These are phyloP conservation scores for Lipomyces yamanashiensis DNA, from an alignment of 805 yeast species.

Conservation along the genomic window DNA sequence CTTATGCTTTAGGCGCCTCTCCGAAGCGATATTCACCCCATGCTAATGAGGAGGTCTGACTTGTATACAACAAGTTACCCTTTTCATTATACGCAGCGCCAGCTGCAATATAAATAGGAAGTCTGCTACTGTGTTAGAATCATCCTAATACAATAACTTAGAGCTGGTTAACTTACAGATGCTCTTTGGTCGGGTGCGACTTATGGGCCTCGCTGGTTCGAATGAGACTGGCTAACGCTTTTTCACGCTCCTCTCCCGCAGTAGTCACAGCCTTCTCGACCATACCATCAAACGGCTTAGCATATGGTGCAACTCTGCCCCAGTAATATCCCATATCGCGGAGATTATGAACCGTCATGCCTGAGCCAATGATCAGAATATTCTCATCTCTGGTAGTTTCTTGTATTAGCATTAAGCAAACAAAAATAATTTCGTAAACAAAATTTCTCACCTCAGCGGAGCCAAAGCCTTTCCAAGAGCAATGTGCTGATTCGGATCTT, in stretches of 20 bases:
- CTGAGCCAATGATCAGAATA: slow-evolving; percentile 65
- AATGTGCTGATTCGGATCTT: slow-evolving; percentile 50
- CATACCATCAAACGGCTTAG: slow-evolving; percentile 55
- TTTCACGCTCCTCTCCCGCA: slow-evolving; percentile 46
- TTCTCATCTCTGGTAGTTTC: slow-evolving; percentile 51
- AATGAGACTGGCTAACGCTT: slow-evolving; percentile 48
- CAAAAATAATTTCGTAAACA: too few species aligned
- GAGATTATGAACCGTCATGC: slow-evolving; percentile 81
- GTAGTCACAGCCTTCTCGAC: slow-evolving; percentile 50
- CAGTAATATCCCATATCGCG: slow-evolving; percentile 52
- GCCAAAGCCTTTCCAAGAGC: slow-evolving; percentile 62
- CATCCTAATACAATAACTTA: too few species aligned
- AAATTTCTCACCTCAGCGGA: slow-evolving; percentile 40
- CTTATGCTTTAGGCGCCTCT: slow-evolving; percentile 1
- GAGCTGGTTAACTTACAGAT: slow-evolving; percentile 47
- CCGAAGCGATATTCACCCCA: slow-evolving; percentile 64
- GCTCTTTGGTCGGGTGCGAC: slow-evolving; percentile 82
- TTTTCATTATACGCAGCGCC: slow-evolving; percentile 52
- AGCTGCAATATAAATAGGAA: slow-evolving; percentile 68
- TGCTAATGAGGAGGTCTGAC: slow-evolving; percentile 56
- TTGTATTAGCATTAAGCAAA: neutral
- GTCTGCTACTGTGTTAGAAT: neutral
- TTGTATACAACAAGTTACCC: slow-evolving; percentile 55
- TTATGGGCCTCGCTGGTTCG: slow-evolving; percentile 43
- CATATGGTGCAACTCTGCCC: slow-evolving; percentile 52